Base-by-base conservation (phyloP, 2,329 filamentous ascomycete genomes). In the Claviceps sp. region DNA sequence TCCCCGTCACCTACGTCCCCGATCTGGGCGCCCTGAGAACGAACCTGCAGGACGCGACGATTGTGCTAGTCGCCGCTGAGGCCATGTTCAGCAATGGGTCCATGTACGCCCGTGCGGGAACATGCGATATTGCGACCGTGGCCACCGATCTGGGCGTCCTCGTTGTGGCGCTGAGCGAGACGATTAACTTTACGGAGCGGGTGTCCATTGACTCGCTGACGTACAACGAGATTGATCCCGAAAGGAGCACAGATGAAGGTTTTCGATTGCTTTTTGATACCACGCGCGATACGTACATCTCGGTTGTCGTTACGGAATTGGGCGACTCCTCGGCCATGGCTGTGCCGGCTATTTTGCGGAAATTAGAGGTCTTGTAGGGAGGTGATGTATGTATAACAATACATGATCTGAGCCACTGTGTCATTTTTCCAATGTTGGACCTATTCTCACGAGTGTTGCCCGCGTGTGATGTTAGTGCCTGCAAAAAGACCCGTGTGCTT, bases 41-140 rank as follows among this genome's bases (percentile, higher is more conserved):
- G 58, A 83, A 85, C 45, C 78, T 95, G 50, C 79, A 82, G 56
- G 64, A 67, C 44, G 70, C 75, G 2, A 86, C 83, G 6, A 82
- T 93, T 9, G 79, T 97, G 49, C 74, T 98, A 3, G 87, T 97
- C 1, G 90, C 89, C 13, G 89, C 90, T 4, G 90, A 96, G 65
- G 87, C 89, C 41, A 93, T 98, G 82, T 93, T 95, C 71, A 90
- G 87, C 59, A 97, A 97, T 67, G 93, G 93, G 7, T 80, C 87
- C 37, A 77, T 98, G 60, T 95, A 94, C 67, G 91, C 87, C 4
- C 82, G 89, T 20, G 82, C 89, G 9, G 93, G 93, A 55, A 95
- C 90, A 3, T 88, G 87, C 24, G 80, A 93, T 54, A 78, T 97
- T 9, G 90, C 91, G 18, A 85, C 93, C 73, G 82, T 85, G 43